Evolutionary conservation across 2,329 filamentous ascomycete genomes (phyloP), one percentile per base, ranked within the genome.

Genomic region (Ophiostoma populinum): DNA sequence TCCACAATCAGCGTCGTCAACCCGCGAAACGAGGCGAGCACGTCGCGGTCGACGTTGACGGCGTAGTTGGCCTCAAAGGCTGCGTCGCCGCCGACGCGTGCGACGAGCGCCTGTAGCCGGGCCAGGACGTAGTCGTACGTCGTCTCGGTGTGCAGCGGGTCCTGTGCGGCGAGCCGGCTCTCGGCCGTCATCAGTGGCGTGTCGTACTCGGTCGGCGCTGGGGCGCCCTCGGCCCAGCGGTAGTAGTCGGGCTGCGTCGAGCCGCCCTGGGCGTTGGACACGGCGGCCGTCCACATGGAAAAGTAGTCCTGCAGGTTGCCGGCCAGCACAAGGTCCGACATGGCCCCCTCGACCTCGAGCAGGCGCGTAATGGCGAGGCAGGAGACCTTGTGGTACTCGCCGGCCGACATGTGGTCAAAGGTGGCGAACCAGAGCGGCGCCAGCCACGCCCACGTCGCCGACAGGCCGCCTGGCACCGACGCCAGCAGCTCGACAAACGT

Each of bases 41-140:
- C 67, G 40, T 85, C 74, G 45, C 63, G 65, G 51, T 90, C 81
- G 18, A 90, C 78, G 42, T 85, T 80, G n/a, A 63, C 63, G 11
- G 73, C 55, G 70, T 75, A 86, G 34, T 75, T 63, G 37, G 69
- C 63, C 49, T 75, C 64, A 51, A 90, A 87, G 3, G 50, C 56
- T 33, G 67, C 61, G 45, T 76, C 67, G 1, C 79, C 79, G 2
- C 80, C 80, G 4, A 62, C 62, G 4, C 61, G 57, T 34, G 58
- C 57, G 15, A 85, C 66, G 5, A 75, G 56, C 11, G 62, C 58
- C 37, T 68, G 60, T 22, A 90, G 49, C 35, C 71, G 65, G 41
- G 70, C 62, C 45, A 65, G 64, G 3, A 85, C 63, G 51, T 79
- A 86, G 1, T 60, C 55, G 32, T 73, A 68, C 2, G 75, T 63